Evolutionary conservation across 345 rosid genomes (phyloP).

Genomic region (Ceriops tagal): DNA sequence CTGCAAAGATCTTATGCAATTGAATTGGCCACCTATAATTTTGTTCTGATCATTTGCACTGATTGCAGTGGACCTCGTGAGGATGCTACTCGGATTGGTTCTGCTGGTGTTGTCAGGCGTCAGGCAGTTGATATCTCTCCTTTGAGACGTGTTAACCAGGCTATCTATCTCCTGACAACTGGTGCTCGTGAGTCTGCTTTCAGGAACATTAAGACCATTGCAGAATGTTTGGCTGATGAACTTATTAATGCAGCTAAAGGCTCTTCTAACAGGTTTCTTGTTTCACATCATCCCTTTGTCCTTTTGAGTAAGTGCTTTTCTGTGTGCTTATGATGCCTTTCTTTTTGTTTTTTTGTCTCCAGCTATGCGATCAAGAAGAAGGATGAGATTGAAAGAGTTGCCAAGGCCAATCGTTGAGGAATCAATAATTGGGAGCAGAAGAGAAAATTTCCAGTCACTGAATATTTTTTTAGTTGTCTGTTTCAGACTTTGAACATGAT

Average conservation of each 20-base stretch:
- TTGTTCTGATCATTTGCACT: background rate
- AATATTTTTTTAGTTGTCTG: background rate
- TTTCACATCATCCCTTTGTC: background rate
- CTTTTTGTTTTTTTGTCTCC: background rate
- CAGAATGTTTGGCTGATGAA: constrained; percentile 25
- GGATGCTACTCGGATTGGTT: constrained; percentile 23
- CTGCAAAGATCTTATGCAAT: no score
- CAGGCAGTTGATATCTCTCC: constrained; percentile 24
- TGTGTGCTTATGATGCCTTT: background rate
- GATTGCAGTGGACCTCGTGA: constrained; percentile 16
- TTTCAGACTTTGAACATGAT: background rate
- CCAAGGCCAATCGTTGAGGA: constrained; percentile 78
- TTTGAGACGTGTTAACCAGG: constrained; percentile 20
- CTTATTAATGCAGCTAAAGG: constrained; percentile 21
- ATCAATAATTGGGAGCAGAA: background rate
- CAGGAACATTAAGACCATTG: constrained; percentile 25
- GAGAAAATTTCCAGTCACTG: background rate
- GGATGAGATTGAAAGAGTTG: constrained; percentile 88
- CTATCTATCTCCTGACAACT: constrained; percentile 16
- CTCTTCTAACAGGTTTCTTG: constrained; percentile 13
- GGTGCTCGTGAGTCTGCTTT: constrained; percentile 24
- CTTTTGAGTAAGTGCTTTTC: background rate
- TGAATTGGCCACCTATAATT: background rate
- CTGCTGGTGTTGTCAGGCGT: constrained; percentile 23
- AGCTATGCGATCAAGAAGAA: constrained; percentile 88